Conservation (phyloP, 2,329 filamentous ascomycete species). For the Penicillium sp. region DNA sequence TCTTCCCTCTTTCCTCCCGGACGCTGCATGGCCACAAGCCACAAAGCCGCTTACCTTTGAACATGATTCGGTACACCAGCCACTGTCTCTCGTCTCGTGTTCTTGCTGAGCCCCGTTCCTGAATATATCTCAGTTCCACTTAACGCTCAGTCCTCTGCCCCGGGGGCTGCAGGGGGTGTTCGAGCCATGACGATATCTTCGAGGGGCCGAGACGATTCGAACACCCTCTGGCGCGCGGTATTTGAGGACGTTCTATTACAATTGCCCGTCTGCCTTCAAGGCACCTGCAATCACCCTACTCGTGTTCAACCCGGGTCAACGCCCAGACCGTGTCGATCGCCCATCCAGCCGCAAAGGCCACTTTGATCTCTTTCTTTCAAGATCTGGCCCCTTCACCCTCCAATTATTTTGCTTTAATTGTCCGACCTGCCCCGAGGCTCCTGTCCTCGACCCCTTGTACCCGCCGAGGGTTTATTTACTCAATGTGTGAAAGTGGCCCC, state of each 20-base stretch:
- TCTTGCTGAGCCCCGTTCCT: neutral
- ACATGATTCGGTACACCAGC: constrained; percentile 19
- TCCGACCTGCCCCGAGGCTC: neutral
- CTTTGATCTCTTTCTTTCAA: neutral
- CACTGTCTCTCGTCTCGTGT: constrained; percentile 4
- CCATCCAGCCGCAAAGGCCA: neutral
- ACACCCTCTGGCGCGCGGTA: constrained; percentile 5
- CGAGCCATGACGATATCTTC: neutral
- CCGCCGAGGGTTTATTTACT: neutral
- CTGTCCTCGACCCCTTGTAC: neutral
- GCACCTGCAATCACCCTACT: constrained; percentile 1
- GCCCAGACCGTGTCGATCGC: constrained; percentile 1
- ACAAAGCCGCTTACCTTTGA: constrained; percentile 5
- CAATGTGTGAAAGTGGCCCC: neutral
- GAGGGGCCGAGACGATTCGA: neutral
- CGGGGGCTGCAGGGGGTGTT: neutral
- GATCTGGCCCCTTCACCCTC: neutral
- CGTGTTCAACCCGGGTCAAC: neutral
- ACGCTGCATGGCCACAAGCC: constrained; percentile 16
- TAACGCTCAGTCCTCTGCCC: neutral
- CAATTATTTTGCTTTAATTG: neutral
- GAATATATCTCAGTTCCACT: neutral
- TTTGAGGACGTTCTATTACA: neutral
- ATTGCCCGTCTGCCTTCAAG: constrained; percentile 7
- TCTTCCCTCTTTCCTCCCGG: neutral